A percentile compares a stretch with the other conserved stretches of the same genome.
Conservation (phyloP, 2,329 filamentous ascomycete genomes). For the Alternaria viburni region DNA sequence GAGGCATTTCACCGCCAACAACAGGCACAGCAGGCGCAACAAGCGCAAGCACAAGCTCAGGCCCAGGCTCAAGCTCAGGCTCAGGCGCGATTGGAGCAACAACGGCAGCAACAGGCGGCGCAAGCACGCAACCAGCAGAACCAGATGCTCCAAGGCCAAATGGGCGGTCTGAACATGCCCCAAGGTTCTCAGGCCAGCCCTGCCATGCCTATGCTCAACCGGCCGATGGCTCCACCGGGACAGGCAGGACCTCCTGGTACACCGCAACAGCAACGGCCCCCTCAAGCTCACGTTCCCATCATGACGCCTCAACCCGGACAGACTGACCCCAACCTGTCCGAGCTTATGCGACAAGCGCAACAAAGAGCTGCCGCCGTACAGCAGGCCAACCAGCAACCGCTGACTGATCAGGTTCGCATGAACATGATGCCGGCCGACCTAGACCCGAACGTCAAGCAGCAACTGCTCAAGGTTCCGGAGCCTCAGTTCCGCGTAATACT, state of each 20-base stretch:
- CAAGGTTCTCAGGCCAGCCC: constrained; percentile 51
- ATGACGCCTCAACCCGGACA: constrained; percentile 43
- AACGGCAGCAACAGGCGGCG: constrained; percentile 47
- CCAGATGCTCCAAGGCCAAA: constrained; percentile 38
- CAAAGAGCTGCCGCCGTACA: constrained; percentile 40
- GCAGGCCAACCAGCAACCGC: constrained; percentile 30
- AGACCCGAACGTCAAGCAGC: constrained; percentile 36
- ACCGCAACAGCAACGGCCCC: constrained; percentile 43
- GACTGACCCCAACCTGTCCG: constrained; percentile 36
- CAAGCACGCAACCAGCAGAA: constrained; percentile 38
- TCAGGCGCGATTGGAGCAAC: constrained; percentile 35
- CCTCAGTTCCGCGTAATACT: constrained; percentile 40
- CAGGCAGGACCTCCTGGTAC: constrained; percentile 47
- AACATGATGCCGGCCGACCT: constrained; percentile 41
- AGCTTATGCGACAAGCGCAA: constrained; percentile 44
- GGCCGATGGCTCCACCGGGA: constrained; percentile 55
- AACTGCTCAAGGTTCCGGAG: constrained; percentile 45
- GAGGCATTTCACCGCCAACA: constrained; percentile 18
- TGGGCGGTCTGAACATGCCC: constrained; percentile 54
- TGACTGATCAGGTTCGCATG: constrained; percentile 43
- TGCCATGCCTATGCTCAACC: constrained; percentile 55
- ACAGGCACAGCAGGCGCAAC: constrained; percentile 15
- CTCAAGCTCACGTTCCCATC: constrained; percentile 43
- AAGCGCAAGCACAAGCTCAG: constrained; percentile 27
- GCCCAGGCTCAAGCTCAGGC: constrained; percentile 48